Base-by-base conservation (phyloP, 371 early-diverging fungal genomes). In the Mucor ambiguus region DNA sequence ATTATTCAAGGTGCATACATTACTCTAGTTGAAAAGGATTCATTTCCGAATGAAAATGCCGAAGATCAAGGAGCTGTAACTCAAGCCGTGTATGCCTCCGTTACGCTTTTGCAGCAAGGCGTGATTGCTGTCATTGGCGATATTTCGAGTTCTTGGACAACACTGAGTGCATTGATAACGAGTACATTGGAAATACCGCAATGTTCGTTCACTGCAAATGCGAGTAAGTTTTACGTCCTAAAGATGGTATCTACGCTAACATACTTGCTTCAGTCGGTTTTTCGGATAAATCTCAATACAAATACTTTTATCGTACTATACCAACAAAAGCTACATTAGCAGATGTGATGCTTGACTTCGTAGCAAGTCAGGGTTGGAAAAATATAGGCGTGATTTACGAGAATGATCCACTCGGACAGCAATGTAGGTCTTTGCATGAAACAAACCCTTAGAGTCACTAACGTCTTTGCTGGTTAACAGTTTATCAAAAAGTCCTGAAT, bases 51-150 rank as follows among this genome's bases (percentile, higher is more conserved):
- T 12, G 60, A 63, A 30, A 69, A 60, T 54, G 66, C 81, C 24
- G 67, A 78, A 4, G 68, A 75, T 71, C 78, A 70, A 64, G 64
- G 64, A 46, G 73, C 71, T 59, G 75, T 79, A 58, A 80, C 74
- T 55, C 75, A 79, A 55, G 86, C 84, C 41, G 84, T 84, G 54
- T 85, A 84, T 68, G 81, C 86, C 16, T 78, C 82, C 18, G 83
- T 83, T 33, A 80, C 83, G 0, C 58, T 85, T 18, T 62, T 84
- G 18, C 84, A 85, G 44, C 75, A 80, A 56, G 80, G 80, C 32
- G 79, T 80, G 14, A 76, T 80, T 38, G 79, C 83, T 30, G 83
- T 82, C 20, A 84, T 87, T 69, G 84, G 80, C 16, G 83, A 87
- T 60, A 75, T 81, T 10, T 72, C 74, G 0, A 82, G 81, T 32